A percentile compares a stretch with the other conserved stretches of the same genome.
Conservation (phyloP, 441 rosid genomes). For the Biscutella auriculata region DNA sequence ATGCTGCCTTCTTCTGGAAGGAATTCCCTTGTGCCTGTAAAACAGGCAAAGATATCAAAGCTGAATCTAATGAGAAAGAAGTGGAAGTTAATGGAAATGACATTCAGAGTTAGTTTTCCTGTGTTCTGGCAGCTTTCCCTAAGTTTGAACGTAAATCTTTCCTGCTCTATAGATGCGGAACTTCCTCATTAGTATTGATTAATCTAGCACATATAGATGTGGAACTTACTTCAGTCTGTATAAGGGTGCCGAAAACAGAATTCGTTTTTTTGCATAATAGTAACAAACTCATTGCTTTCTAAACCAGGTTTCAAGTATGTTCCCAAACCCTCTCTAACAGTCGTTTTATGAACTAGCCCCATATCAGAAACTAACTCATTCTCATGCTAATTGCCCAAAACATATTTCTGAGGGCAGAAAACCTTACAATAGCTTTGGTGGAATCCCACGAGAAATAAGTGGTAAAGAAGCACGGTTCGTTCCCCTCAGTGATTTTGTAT, state of each 20-base stretch:
- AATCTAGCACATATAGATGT: background rate
- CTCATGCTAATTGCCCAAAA: background rate
- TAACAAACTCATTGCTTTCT: background rate
- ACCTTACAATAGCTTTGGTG: slow-evolving; percentile 58
- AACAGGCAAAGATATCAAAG: background rate
- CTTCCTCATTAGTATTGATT: background rate
- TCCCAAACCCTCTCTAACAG: background rate
- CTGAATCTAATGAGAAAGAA: background rate
- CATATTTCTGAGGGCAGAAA: background rate
- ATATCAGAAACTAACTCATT: background rate
- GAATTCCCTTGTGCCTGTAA: slow-evolving; percentile 90
- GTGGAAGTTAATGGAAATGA: background rate
- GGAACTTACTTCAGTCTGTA: background rate
- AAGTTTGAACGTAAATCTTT: background rate
- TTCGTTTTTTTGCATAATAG: background rate
- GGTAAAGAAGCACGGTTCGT: slow-evolving; percentile 91
- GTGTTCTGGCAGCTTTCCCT: background rate
- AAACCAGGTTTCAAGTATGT: background rate
- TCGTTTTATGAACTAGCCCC: background rate
- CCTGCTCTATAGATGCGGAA: background rate
- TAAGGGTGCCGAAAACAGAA: background rate
- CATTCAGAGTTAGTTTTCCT: background rate
- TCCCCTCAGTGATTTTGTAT: slow-evolving; percentile 89
- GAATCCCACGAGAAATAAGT: slow-evolving; percentile 86
- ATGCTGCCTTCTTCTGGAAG: slow-evolving; percentile 84